Evolutionary conservation across 78 protist species (phyloP).

Genomic region (Pigoraptor vietnamica): DNA sequence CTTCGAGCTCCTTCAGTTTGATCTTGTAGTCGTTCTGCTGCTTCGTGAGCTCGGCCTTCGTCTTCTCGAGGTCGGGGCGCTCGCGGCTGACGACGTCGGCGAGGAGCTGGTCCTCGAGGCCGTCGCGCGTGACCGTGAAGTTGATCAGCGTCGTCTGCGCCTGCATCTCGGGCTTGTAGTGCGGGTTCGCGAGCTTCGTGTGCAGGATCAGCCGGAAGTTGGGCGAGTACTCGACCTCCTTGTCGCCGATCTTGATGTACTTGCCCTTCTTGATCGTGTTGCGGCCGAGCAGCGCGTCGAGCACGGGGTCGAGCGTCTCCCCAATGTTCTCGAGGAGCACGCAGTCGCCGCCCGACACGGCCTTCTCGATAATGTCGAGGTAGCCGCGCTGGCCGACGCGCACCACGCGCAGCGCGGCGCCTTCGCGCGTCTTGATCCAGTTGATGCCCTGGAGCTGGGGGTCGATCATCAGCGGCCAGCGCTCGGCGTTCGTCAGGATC

Average conservation of each 20-base stretch:
- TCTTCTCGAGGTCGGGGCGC: constrained; percentile 73
- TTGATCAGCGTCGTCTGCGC: constrained; percentile 85
- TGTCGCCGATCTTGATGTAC: constrained; percentile 35
- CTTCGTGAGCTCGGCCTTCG: constrained; percentile 29
- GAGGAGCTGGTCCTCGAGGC: constrained; percentile 90
- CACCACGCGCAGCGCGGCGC: constrained; percentile 9
- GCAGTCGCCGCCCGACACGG: constrained; percentile 23
- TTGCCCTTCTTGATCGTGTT: constrained; percentile 10
- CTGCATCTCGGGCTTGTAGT: constrained; percentile 82
- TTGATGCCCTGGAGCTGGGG: constrained; percentile 80
- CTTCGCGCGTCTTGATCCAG: constrained; percentile 51
- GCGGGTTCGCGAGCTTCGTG: constrained; percentile 83
- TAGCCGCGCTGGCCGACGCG: neutral
- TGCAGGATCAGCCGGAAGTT: constrained; percentile 68
- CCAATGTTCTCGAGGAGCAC: constrained; percentile 58
- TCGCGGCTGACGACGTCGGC: constrained; percentile 79
- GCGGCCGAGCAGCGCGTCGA: constrained; percentile 48
- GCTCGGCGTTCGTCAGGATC: constrained; percentile 53
- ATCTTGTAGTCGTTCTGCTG: constrained; percentile 70
- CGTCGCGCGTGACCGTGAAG: constrained; percentile 81
- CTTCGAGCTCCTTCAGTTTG: constrained; percentile 54
- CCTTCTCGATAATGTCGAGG: constrained; percentile 5
- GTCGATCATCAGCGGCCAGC: constrained; percentile 87
- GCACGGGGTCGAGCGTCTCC: constrained; percentile 44
- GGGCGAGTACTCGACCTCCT: constrained; percentile 25